These are phyloP conservation scores for Lagenaria siceraria DNA, from an alignment of 306 rosid genomes.

Conservation along the genomic window DNA sequence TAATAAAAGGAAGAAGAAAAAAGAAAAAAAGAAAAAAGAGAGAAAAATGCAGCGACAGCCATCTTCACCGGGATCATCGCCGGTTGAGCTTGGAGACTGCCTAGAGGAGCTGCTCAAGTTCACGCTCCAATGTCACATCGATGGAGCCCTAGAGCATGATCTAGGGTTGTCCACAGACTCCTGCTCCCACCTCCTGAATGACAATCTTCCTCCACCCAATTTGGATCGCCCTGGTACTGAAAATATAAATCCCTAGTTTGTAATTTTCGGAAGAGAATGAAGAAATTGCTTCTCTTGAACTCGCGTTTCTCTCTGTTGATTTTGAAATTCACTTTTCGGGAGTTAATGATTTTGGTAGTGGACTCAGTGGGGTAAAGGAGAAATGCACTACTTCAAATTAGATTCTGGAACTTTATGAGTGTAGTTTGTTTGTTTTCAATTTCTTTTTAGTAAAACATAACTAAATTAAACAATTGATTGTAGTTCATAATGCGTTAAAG, in stretches of 20 bases:
- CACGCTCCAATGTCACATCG: conserved; percentile 28
- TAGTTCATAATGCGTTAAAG: background rate
- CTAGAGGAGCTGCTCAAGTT: conserved; percentile 38
- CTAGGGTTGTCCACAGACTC: conserved; percentile 24
- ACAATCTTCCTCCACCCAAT: conserved; percentile 12
- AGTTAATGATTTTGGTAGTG: background rate
- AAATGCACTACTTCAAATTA: background rate
- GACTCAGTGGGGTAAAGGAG: background rate
- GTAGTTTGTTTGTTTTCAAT: background rate
- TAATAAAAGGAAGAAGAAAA: no score
- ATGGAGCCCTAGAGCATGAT: conserved; percentile 14
- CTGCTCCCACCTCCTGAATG: conserved; percentile 40
- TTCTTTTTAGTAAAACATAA: no score
- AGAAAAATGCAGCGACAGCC: background rate
- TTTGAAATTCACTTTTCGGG: background rate
- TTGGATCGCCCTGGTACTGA: conserved; percentile 10
- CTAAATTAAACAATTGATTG: background rate
- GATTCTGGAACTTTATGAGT: background rate
- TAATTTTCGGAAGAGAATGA: background rate
- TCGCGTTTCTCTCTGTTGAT: background rate
- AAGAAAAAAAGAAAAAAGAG: no score
- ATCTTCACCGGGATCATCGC: conserved; percentile 11
- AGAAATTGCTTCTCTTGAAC: background rate
- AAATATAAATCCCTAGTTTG: background rate
- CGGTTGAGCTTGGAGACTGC: conserved; percentile 25